Conservation (phyloP, 352 stramenopile species). For the Thalassiosira hispida region DNA sequence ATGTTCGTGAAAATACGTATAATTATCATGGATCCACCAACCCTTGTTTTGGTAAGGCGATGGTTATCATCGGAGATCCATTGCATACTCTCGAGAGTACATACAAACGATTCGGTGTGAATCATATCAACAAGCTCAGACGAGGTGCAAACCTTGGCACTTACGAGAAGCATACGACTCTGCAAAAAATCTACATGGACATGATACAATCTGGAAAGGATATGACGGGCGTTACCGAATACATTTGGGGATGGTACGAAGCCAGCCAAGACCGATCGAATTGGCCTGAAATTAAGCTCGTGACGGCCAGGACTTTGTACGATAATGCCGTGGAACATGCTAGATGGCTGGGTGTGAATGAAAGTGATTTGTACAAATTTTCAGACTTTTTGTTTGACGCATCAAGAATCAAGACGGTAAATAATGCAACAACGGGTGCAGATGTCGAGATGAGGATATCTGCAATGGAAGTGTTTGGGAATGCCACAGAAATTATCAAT, state of each 20-base stretch:
- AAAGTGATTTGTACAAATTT: neutral
- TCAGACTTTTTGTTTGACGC: neutral
- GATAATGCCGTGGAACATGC: neutral
- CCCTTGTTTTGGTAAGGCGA: conserved; percentile 1
- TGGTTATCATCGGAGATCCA: conserved; percentile 12
- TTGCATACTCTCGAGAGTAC: conserved; percentile 5
- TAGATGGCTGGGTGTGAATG: neutral
- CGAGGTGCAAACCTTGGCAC: neutral
- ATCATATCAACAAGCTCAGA: conserved; percentile 1
- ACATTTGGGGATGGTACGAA: neutral
- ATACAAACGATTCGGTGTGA: neutral
- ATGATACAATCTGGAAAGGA: neutral
- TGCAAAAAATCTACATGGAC: neutral
- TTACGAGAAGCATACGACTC: neutral
- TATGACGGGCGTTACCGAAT: neutral
- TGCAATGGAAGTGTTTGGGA: conserved; percentile 6
- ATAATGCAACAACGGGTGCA: neutral
- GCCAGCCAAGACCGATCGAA: conserved; percentile 1
- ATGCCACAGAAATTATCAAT: neutral
- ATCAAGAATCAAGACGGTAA: neutral
- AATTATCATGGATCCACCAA: no score
- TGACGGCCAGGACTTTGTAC: conserved; percentile 1
- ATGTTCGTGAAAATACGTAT: neutral
- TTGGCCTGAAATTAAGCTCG: neutral
- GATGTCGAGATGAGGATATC: neutral